These are phyloP conservation scores for Fragaria nilgerrensis DNA, from an alignment of 306 rosid genomes.

Conservation along the genomic window DNA sequence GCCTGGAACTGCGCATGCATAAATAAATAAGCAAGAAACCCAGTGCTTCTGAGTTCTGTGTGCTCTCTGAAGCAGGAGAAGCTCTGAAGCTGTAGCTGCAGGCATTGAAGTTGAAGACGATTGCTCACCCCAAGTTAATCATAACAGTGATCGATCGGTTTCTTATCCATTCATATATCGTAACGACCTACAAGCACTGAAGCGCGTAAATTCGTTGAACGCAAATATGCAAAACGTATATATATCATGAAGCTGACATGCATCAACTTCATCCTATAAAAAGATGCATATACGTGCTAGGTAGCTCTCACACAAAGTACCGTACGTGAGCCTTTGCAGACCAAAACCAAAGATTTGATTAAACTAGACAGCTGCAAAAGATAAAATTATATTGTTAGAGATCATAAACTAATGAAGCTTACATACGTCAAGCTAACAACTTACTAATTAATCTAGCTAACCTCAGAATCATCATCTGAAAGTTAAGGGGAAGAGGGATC, in stretches of 20 bases:
- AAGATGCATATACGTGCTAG: neutral
- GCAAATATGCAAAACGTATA: neutral
- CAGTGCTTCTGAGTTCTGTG: neutral
- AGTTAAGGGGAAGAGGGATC: neutral
- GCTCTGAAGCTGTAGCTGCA: neutral
- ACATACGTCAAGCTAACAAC: neutral
- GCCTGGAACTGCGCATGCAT: conserved; percentile 8
- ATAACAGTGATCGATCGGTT: neutral
- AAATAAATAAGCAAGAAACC: neutral
- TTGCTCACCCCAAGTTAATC: neutral
- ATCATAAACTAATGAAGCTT: neutral
- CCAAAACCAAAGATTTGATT: neutral
- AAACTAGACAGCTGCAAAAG: neutral
- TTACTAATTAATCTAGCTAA: neutral
- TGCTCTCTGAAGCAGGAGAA: neutral
- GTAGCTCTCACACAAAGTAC: neutral
- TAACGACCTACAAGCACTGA: no score
- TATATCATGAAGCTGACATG: no score
- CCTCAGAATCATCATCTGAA: neutral
- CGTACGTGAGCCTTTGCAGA: neutral
- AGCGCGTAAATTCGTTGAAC: neutral
- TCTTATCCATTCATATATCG: neutral
- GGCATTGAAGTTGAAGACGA: neutral
- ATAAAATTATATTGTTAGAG: neutral
- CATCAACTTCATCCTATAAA: no score